These are phyloP conservation scores for Pascua sp. DNA, from an alignment of 1,284 basidiomycete genomes.

Conservation along the genomic window DNA sequence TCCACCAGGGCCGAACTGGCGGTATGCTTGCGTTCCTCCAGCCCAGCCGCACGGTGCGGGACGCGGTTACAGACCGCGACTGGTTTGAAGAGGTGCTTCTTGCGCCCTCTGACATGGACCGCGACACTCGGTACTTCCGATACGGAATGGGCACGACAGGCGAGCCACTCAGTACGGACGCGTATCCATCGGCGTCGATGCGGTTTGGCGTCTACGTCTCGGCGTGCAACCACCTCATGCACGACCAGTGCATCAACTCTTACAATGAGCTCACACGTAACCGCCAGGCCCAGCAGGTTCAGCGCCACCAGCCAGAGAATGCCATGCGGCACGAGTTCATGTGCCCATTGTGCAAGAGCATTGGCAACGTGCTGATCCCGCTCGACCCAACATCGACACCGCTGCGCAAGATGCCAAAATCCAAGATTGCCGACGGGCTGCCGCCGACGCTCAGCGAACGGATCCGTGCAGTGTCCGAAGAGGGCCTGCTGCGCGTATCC, in stretches of 20 bases:
- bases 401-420: conserved; percentile 18
- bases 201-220: conserved; percentile 84
- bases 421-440: conserved; percentile 14
- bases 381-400: conserved; percentile 52
- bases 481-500: conserved; percentile 38
- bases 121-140: conserved; percentile 40
- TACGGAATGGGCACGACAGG: conserved; percentile 31
- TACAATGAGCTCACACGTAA: conserved; percentile 84
- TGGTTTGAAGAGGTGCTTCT: conserved; percentile 73
- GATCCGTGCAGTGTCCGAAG: conserved; percentile 44
- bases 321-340: conserved; percentile 90
- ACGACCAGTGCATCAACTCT: conserved; percentile 86
- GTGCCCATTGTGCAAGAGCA: conserved; percentile 96
- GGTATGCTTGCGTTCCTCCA: conserved; percentile 88
- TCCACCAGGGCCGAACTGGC: conserved; percentile 70
- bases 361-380: conserved; percentile 91
- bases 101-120: conserved; percentile 66
- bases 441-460: conserved; percentile 34
- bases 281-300: conserved; percentile 83
- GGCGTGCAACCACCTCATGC: conserved; percentile 97
- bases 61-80: conserved; percentile 66
- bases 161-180: conserved; percentile 49
- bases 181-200: conserved; percentile 66
- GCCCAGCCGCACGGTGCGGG: conserved; percentile 78
- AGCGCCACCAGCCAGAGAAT: conserved; percentile 91